Conservation (phyloP, 352 stramenopile species). For the Phytophthora sp. region DNA sequence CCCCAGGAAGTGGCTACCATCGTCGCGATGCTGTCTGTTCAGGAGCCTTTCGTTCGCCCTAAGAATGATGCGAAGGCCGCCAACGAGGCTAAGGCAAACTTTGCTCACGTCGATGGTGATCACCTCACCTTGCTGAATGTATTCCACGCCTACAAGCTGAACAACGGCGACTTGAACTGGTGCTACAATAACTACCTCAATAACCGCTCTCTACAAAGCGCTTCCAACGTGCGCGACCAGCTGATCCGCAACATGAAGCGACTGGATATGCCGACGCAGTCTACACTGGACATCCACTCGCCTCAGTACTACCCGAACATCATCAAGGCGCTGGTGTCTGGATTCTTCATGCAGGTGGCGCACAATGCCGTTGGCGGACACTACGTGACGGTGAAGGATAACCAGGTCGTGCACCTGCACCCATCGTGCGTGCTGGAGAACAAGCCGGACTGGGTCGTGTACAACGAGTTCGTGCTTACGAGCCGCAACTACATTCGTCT, state of each 20-base stretch:
- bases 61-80: conserved; percentile 96
- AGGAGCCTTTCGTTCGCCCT: conserved; percentile 94
- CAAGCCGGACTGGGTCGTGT: conserved; percentile 98
- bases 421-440: conserved; percentile 96
- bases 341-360: conserved; percentile 98
- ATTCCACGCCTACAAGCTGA: conserved; percentile 97
- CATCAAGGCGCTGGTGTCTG: conserved; percentile 92
- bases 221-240: conserved; percentile 96
- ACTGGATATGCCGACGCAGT: conserved; percentile 76
- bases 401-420: conserved; percentile 98
- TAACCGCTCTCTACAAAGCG: conserved; percentile 92
- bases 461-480: conserved; percentile 99
- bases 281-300: conserved; percentile 77
- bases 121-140: conserved; percentile 98
- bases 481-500: conserved; percentile 99
- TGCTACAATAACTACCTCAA: conserved; percentile 99
- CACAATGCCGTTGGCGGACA: conserved; percentile 88
- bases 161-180: conserved; percentile 93
- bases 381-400: conserved; percentile 99
- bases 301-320: conserved; percentile 94
- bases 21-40: conserved; percentile 96
- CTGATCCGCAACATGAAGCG: conserved; percentile 98
- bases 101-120: conserved; percentile 96
- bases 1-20: conserved; percentile 98
- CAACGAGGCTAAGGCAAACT: conserved; percentile 97